Conservation (phyloP, 2,329 filamentous ascomycete species). For the Stylonectria norvegica region DNA sequence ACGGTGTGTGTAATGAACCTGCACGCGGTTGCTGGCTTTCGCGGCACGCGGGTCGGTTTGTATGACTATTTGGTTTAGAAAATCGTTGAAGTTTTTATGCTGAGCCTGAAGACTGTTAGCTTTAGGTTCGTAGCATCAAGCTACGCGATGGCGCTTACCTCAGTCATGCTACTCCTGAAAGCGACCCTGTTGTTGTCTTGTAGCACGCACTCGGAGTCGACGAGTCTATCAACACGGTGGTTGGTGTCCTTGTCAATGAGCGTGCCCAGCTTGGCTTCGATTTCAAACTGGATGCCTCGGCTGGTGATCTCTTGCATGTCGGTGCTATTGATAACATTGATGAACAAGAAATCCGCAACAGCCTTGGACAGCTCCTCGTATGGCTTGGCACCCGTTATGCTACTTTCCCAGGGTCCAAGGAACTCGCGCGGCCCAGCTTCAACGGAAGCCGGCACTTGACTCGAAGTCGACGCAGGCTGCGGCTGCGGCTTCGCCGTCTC, state of each 20-base stretch:
- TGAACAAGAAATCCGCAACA: slow-evolving; percentile 79
- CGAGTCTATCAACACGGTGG: slow-evolving; percentile 62
- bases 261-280: slow-evolving; percentile 89
- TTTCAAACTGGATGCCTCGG: slow-evolving; percentile 74
- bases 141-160: slow-evolving; percentile 65
- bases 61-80: slow-evolving; percentile 67
- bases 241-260: slow-evolving; percentile 71
- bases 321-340: slow-evolving; percentile 64
- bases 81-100: slow-evolving; percentile 80
- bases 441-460: slow-evolving; percentile 19
- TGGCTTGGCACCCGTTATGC: slow-evolving; percentile 67
- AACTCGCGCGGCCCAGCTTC: slow-evolving; percentile 33
- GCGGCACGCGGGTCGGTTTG: slow-evolving; percentile 55
- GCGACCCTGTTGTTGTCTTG: slow-evolving; percentile 56
- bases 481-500: slow-evolving; percentile 38
- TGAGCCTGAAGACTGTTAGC: slow-evolving; percentile 54
- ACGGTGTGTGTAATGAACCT: slow-evolving; percentile 76
- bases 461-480: no score
- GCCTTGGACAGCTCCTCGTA: slow-evolving; percentile 70
- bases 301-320: slow-evolving; percentile 61
- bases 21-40: slow-evolving; percentile 48
- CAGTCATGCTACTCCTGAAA: slow-evolving; percentile 88
- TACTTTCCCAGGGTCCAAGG: slow-evolving; percentile 60
- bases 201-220: slow-evolving; percentile 69
- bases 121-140: no score